These are phyloP conservation scores for Fusarium siculi DNA, from an alignment of 2,329 filamentous ascomycete species.

Conservation along the genomic window DNA sequence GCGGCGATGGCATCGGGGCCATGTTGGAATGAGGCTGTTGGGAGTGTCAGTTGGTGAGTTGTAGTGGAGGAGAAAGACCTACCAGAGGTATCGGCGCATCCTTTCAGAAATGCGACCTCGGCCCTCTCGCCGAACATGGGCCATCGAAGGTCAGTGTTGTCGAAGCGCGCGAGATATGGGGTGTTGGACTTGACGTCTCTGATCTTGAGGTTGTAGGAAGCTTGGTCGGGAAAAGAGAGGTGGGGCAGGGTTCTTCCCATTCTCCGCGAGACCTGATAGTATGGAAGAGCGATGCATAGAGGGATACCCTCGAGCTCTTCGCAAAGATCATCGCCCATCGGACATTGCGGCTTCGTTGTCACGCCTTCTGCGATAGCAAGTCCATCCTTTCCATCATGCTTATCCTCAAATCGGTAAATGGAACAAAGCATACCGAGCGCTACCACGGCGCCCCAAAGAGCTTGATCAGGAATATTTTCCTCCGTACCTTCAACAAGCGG, in stretches of 20 bases:
- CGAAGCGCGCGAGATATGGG: conserved; percentile 62
- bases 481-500: conserved; percentile 60
- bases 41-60: rapidly evolving
- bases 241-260: conserved; percentile 64
- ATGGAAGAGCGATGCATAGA: conserved; percentile 59
- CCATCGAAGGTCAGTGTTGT: conserved; percentile 65
- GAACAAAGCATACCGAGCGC: conserved; percentile 63
- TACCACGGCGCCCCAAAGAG: conserved; percentile 64
- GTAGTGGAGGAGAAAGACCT: background rate
- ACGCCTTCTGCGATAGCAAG: conserved; percentile 48
- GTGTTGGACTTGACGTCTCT: conserved; percentile 59
- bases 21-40: conserved; percentile 57
- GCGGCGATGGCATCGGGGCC: conserved; percentile 62
- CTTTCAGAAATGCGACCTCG: conserved; percentile 63
- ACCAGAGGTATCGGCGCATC: conserved; percentile 57
- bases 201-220: conserved; percentile 63
- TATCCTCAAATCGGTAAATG: conserved; percentile 64
- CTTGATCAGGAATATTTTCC: conserved; percentile 61
- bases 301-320: conserved; percentile 62
- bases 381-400: conserved; percentile 63
- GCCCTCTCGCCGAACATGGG: conserved; percentile 63
- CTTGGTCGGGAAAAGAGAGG: conserved; percentile 64
- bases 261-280: conserved; percentile 60
- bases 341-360: conserved; percentile 50
- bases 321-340: conserved; percentile 62